phyloP scores from a whole-genome alignment of 106 monocot species.

The Dendrobium nobile region DNA sequence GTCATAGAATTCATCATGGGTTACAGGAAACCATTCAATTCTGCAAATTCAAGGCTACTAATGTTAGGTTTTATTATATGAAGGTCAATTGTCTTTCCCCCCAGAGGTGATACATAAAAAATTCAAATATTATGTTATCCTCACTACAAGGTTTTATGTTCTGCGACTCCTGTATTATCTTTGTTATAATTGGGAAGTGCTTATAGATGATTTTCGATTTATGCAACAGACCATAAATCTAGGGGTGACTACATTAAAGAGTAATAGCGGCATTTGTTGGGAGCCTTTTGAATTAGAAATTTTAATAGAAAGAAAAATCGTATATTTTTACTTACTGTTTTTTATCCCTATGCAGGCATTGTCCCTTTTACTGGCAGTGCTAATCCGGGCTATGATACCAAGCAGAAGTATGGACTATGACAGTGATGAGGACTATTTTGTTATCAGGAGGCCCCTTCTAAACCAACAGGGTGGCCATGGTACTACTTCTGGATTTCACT shows the following conservation, averaged over 20 bases:
- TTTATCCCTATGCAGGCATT: slow-evolving; percentile 23
- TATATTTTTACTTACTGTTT: not conserved
- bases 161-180: not conserved
- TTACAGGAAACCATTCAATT: not conserved
- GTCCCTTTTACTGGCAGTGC: slow-evolving; percentile 34
- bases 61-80: not conserved
- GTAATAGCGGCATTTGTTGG: not conserved
- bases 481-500: slow-evolving; percentile 12
- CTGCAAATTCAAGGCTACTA: not conserved
- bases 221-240: not conserved
- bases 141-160: not conserved
- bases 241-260: not conserved
- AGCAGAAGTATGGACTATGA: slow-evolving; percentile 16
- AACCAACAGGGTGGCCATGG: slow-evolving; percentile 17
- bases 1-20: not conserved
- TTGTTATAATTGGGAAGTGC: not conserved
- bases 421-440: slow-evolving; percentile 38
- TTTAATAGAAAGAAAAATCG: not conserved
- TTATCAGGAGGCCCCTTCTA: slow-evolving; percentile 27
- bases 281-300: not conserved
- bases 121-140: not conserved
- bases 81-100: not conserved
- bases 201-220: not conserved
- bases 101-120: not conserved
- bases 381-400: slow-evolving; percentile 33